Conservation (phyloP, 805 yeast species). For the Pachysolen tannophilus region DNA sequence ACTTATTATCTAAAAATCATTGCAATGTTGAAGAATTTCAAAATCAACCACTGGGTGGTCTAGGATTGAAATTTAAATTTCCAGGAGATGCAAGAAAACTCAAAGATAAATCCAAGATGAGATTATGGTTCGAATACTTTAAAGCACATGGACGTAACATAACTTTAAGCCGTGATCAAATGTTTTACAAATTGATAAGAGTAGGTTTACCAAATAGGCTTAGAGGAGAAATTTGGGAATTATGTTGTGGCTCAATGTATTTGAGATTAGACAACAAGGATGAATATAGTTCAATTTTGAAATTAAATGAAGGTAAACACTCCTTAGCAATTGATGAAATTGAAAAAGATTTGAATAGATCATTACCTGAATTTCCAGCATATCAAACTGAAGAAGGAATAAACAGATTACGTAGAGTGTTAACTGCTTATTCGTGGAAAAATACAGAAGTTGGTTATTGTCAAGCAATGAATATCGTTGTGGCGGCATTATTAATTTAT, state of each 20-base stretch:
- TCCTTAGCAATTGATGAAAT: conserved; percentile 93
- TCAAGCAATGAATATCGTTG: conserved; percentile 96
- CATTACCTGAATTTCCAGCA: conserved; percentile 93
- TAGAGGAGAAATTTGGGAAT: conserved; percentile 96
- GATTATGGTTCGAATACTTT: conserved; percentile 91
- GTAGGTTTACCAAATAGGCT: conserved; percentile 92
- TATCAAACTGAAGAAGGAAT: conserved; percentile 87
- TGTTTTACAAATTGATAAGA: conserved; percentile 74
- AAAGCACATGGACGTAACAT: conserved; percentile 78
- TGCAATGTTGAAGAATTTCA: conserved; percentile 32
- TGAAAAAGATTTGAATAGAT: conserved; percentile 90
- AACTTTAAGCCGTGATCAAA: conserved; percentile 62
- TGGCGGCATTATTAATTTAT: conserved; percentile 68
- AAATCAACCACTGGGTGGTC: conserved; percentile 68
- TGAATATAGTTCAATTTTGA: conserved; percentile 51
- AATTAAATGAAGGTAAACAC: conserved; percentile 50
- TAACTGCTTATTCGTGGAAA: conserved; percentile 94
- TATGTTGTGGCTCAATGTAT: conserved; percentile 80
- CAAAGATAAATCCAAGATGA: conserved; percentile 78
- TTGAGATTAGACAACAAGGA: conserved; percentile 54
- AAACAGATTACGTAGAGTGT: conserved; percentile 71
- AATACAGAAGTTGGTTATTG: conserved; percentile 97
- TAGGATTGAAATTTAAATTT: conserved; percentile 76
- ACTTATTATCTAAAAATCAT: conserved; percentile 55
- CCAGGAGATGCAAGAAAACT: conserved; percentile 81